Base-by-base conservation (phyloP, 2,329 filamentous ascomycete genomes). In the Cladophialophora bantiana region DNA sequence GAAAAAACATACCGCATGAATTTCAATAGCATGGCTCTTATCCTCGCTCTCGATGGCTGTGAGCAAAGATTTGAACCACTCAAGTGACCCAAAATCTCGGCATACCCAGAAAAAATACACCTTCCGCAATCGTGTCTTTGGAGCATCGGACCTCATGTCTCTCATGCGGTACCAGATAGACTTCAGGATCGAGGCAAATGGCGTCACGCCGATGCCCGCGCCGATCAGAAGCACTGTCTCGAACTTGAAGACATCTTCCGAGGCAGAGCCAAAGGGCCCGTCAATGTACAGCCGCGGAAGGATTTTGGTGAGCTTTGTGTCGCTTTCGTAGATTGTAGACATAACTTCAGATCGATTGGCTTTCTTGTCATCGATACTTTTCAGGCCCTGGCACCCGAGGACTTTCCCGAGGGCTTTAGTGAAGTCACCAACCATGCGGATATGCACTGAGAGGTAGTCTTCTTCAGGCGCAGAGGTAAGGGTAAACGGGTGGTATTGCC, bases 91-190 rank as follows among this genome's bases (percentile, higher is more conserved):
- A 75, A 94, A 94, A 78, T 95, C 92, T 78, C 92, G 86, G 83
- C 92, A 94, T 69, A 95, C 89, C 92, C 92, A 95, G 86, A 95
- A 93, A 83, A 95, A 95, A 82, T 95, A 96, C 18, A 96, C 91
- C 79, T 95, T 96, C 74, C 89, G 86, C 50, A 96, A 84, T 3
- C 91, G 85, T 2, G 90, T 94, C 81, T 90, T 91, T 77, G 71
- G 66, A 45, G 92, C 89, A 2, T 90, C 90, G 79, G 92, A 93
- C 12, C 53, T 67, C 45, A 15, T 2, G 32, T 62, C 59, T n/a
- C 67, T 70, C 89, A 94, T 93, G 59, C 92, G 88, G 82, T 95
- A 96, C 92, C 92, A 96, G 80, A 96, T 94, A 59, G 90, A 93
- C 83, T 96, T 96, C 75, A 85, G 75, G 54, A 85, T 84, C 34